A percentile compares a stretch with the other conserved stretches of the same genome.
These are phyloP conservation scores for Venturia nashicola DNA, from an alignment of 2,329 filamentous ascomycete genomes.

Conservation along the genomic window DNA sequence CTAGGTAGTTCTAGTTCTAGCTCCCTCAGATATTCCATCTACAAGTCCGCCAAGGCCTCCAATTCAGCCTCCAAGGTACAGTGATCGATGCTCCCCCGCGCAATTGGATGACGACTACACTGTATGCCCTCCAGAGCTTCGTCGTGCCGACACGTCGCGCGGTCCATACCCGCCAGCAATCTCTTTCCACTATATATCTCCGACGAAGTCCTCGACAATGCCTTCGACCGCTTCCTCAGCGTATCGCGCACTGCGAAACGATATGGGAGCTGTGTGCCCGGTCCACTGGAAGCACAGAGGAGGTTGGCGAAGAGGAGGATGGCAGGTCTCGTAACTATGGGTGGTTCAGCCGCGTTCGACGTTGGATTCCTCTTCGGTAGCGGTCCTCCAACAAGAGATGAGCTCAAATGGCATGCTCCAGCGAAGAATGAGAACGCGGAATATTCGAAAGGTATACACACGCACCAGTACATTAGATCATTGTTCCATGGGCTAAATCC, in stretches of 20 bases:
- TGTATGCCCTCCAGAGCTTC: conserved; percentile 35
- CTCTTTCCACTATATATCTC: conserved; percentile 45
- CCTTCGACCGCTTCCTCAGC: conserved; percentile 39
- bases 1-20: too few species aligned
- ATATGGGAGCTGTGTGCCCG: conserved; percentile 48
- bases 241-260: conserved; percentile 34
- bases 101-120: conserved; percentile 15
- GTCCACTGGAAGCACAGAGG: conserved; percentile 48
- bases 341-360: conserved; percentile 9
- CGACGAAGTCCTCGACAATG: conserved; percentile 41
- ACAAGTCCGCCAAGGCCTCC: not conserved
- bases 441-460: not conserved
- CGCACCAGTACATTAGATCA: too few species aligned
- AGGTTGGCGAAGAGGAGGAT: conserved; percentile 44
- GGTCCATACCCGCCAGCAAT: conserved; percentile 27
- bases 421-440: not conserved
- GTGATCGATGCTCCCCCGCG: not conserved
- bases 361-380: conserved; percentile 1
- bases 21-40: not conserved
- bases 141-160: conserved; percentile 39
- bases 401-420: conserved; percentile 7
- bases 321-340: conserved; percentile 31
- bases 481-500: not conserved
- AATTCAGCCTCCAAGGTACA: not conserved
- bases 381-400: not conserved